Evolutionary conservation across 192 early-diverging fungal genomes (phyloP).

Genomic region (Coemansia sp.): DNA sequence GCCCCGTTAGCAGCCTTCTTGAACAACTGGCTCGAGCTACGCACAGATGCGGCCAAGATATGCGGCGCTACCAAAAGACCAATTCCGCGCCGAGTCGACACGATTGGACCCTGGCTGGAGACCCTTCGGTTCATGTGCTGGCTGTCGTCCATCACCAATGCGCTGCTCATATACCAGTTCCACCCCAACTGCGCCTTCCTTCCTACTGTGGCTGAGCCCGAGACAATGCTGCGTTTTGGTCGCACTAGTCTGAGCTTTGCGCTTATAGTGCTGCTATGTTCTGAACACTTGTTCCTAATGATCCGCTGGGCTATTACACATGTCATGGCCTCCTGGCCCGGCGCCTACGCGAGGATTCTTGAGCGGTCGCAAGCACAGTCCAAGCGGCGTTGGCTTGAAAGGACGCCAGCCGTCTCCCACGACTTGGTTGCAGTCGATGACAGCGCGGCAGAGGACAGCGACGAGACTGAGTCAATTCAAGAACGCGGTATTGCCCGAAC

Average conservation of each 20-base stretch:
- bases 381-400: constrained; percentile 48
- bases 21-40: constrained; percentile 91
- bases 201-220: constrained; percentile 28
- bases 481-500: not conserved
- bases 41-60: constrained; percentile 90
- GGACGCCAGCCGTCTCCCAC: constrained; percentile 28
- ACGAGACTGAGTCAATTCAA: not conserved
- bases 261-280: constrained; percentile 49
- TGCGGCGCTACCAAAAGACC: constrained; percentile 74
- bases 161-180: constrained; percentile 58
- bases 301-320: constrained; percentile 37
- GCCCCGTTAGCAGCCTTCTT: constrained; percentile 77
- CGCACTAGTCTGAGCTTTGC: constrained; percentile 49
- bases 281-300: constrained; percentile 48
- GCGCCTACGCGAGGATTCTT: constrained; percentile 41
- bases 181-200: constrained; percentile 31
- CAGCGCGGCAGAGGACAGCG: not conserved
- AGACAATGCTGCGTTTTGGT: constrained; percentile 38
- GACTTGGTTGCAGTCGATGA: constrained; percentile 15
- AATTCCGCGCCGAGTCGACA: constrained; percentile 67
- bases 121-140: constrained; percentile 60
- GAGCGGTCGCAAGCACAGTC: constrained; percentile 41
- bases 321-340: constrained; percentile 50
- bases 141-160: constrained; percentile 58
- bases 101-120: constrained; percentile 77